phyloP scores from a whole-genome alignment of 2,329 filamentous ascomycete genomes.

The Colletotrichum coccodes region DNA sequence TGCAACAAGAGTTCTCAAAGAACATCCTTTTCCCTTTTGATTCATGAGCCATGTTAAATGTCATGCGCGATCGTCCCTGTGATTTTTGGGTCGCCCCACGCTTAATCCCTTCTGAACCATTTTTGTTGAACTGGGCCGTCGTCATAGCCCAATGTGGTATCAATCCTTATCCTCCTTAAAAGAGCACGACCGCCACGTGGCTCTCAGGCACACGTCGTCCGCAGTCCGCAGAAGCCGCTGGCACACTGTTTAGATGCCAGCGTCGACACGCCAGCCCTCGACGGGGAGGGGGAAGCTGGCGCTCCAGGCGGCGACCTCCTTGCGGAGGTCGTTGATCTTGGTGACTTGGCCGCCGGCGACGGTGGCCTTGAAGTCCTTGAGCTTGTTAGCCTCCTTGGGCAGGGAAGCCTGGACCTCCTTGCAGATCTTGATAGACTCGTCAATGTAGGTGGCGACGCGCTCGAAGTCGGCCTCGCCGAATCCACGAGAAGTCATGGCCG shows the following conservation, averaged over 20 bases:
- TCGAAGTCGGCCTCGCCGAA: slow-evolving; percentile 94
- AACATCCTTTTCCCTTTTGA: slow-evolving; percentile 29
- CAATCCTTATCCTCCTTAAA: slow-evolving; percentile 3
- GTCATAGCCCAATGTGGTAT: slow-evolving; percentile 22
- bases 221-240: slow-evolving; percentile 1
- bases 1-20: slow-evolving; percentile 40
- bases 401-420: slow-evolving; percentile 86
- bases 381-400: slow-evolving; percentile 98
- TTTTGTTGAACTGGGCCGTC: slow-evolving; percentile 28
- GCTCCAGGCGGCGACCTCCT: slow-evolving; percentile 91
- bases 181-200: not conserved
- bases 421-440: slow-evolving; percentile 87
- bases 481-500: slow-evolving; percentile 96
- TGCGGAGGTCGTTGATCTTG: slow-evolving; percentile 86
- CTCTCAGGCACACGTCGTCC: slow-evolving; percentile 8
- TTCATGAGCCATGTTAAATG: slow-evolving; percentile 35
- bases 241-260: slow-evolving; percentile 59
- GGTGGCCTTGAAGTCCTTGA: slow-evolving; percentile 99
- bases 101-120: slow-evolving; percentile 29
- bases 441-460: slow-evolving; percentile 89
- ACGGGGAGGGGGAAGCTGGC: slow-evolving; percentile 92
- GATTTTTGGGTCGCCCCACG: slow-evolving; percentile 15
- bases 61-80: slow-evolving; percentile 22
- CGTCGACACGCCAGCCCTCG: slow-evolving; percentile 74
- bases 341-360: slow-evolving; percentile 80